phyloP scores from a whole-genome alignment of 208 protist genomes.

The Crithidia fasciculata region DNA sequence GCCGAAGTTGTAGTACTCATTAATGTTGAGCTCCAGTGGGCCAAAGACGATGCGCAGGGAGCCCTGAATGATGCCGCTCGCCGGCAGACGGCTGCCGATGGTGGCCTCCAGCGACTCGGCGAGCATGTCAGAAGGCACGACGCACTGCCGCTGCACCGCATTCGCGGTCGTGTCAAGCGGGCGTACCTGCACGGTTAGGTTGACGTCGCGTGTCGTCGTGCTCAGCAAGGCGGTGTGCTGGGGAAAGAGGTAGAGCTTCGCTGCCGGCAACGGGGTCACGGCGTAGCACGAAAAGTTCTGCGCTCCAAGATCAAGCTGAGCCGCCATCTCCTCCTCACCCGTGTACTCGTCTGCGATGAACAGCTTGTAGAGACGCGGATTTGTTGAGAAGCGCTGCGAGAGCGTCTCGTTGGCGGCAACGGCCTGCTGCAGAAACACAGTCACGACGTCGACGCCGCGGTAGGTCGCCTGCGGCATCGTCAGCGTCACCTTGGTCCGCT shows the following conservation, averaged over 20 bases:
- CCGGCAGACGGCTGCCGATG: slow-evolving; percentile 65
- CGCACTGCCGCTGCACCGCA: slow-evolving; percentile 61
- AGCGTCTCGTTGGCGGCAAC: slow-evolving; percentile 62
- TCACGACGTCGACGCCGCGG: slow-evolving; percentile 81
- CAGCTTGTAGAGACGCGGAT: slow-evolving; percentile 81
- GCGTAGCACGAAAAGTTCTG: slow-evolving; percentile 87
- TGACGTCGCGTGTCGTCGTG: slow-evolving; percentile 70
- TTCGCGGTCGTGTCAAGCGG: slow-evolving; percentile 61
- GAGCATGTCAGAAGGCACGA: slow-evolving; percentile 82
- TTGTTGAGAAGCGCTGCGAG: slow-evolving; percentile 68
- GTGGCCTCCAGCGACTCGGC: slow-evolving; percentile 71
- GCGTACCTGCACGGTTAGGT: slow-evolving; percentile 72
- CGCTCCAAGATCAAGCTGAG: slow-evolving; percentile 63
- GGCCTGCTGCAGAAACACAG: slow-evolving; percentile 69
- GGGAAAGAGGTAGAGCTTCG: slow-evolving; percentile 79
- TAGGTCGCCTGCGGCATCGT: slow-evolving; percentile 55
- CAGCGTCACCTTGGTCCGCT: slow-evolving; percentile 55
- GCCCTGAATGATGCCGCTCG: slow-evolving; percentile 69
- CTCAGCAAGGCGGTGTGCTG: slow-evolving; percentile 67
- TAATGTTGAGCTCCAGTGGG: slow-evolving; percentile 85
- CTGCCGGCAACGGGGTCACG: slow-evolving; percentile 69
- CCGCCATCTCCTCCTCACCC: slow-evolving; percentile 85
- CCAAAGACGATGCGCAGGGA: slow-evolving; percentile 87
- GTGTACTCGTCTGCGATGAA: slow-evolving; percentile 91
- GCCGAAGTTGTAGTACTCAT: slow-evolving; percentile 89